Evolutionary conservation across 176 grass and related monocot species (phyloP).

Genomic region (Eragrostis nindensis): DNA sequence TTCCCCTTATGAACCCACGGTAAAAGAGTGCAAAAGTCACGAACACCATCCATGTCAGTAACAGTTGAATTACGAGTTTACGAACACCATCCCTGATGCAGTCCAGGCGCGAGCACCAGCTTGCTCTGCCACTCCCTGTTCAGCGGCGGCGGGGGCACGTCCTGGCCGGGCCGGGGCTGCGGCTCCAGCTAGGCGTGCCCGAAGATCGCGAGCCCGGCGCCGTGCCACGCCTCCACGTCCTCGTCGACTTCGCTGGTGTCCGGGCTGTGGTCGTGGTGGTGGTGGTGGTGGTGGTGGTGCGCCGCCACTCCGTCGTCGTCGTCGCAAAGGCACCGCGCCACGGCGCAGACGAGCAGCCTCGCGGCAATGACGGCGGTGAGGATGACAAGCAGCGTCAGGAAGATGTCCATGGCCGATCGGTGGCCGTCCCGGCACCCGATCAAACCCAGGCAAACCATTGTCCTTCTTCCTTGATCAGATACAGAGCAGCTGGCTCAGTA

Average conservation of each 20-base stretch:
- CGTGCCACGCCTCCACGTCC: constrained; percentile 36
- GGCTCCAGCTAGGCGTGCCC: constrained; percentile 2
- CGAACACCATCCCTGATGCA: no score
- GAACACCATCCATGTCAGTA: no score
- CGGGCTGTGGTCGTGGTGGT: not conserved
- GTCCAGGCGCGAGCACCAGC: not conserved
- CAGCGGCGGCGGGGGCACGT: not conserved
- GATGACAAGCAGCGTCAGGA: not conserved
- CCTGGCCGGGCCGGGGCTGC: not conserved
- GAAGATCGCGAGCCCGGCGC: constrained; percentile 15
- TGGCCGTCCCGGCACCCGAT: not conserved
- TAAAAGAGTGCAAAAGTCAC: no score
- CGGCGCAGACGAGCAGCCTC: constrained; percentile 40
- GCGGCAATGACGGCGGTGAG: constrained; percentile 28
- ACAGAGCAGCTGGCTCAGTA: not conserved
- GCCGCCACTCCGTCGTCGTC: not conserved
- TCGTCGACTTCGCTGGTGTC: constrained; percentile 36
- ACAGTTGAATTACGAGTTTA: no score
- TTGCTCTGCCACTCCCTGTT: not conserved
- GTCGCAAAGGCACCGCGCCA: constrained; percentile 35
- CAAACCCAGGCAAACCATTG: constrained; percentile 48
- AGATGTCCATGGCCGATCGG: not conserved
- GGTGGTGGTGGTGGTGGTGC: constrained; percentile 28
- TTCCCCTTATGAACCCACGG: no score
- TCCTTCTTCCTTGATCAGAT: not conserved